Evolutionary conservation across 2,329 filamentous ascomycete species (phyloP).

Genomic region (Knufia fluminis): DNA sequence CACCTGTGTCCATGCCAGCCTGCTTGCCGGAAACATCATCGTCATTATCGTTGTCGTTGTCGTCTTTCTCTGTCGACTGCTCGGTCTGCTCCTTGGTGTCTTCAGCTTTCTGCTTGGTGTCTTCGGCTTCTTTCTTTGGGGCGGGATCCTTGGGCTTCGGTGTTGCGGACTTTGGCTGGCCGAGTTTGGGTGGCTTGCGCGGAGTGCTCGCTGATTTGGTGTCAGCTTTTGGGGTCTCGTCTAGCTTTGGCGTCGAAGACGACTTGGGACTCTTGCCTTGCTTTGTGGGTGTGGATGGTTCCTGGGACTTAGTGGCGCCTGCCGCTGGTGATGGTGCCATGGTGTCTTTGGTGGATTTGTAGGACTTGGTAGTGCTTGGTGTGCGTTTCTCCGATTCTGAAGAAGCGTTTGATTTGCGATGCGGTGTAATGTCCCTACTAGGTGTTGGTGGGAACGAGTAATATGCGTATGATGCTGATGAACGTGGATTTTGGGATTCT

Average conservation of each 20-base stretch:
- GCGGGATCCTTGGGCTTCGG: slow-evolving; percentile 19
- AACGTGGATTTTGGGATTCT: slow-evolving; percentile 15
- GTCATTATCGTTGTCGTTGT: slow-evolving; percentile 23
- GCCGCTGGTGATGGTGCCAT: slow-evolving; percentile 23
- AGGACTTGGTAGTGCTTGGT: slow-evolving; percentile 15
- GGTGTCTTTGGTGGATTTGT: slow-evolving; percentile 18
- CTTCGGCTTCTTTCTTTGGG: slow-evolving; percentile 21
- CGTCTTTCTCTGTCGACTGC: slow-evolving; percentile 30
- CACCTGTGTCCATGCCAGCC: slow-evolving; percentile 21
- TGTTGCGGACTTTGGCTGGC: slow-evolving; percentile 19
- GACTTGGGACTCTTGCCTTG: slow-evolving; percentile 23
- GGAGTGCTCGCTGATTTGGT: slow-evolving; percentile 11
- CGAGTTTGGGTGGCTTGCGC: slow-evolving; percentile 22
- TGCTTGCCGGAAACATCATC: slow-evolving; percentile 16
- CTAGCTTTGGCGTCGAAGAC: slow-evolving; percentile 22
- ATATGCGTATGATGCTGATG: slow-evolving; percentile 23
- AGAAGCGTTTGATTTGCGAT: background rate
- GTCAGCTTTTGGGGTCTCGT: slow-evolving; percentile 11
- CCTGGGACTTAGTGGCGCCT: slow-evolving; percentile 14
- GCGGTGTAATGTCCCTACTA: slow-evolving; percentile 3
- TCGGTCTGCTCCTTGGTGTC: slow-evolving; percentile 32
- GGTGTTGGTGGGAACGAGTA: slow-evolving; percentile 18
- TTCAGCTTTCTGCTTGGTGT: slow-evolving; percentile 27
- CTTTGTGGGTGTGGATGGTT: slow-evolving; percentile 25
- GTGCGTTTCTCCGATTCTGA: slow-evolving; percentile 2